phyloP scores from a whole-genome alignment of 2,329 filamentous ascomycete species.

The Fusarium citri region DNA sequence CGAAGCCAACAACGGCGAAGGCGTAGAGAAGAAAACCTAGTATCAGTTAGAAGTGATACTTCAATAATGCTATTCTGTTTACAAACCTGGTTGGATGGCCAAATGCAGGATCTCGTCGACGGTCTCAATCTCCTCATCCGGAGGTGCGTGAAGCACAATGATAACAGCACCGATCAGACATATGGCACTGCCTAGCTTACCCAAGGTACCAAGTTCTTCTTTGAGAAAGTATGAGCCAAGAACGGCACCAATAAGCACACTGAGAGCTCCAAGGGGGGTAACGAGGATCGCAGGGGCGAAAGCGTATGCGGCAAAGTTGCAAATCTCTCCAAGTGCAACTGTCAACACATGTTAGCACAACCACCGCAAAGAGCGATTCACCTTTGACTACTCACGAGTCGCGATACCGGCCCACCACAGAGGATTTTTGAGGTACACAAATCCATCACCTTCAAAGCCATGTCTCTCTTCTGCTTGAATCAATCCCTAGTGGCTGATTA shows the following conservation, averaged over 20 bases:
- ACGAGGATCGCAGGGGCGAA: conserved; percentile 99
- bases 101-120: conserved; percentile 93
- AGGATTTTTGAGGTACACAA: conserved; percentile 92
- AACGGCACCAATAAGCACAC: conserved; percentile 94
- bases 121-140: conserved; percentile 89
- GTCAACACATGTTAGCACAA: conserved; percentile 38
- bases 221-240: conserved; percentile 94
- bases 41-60: conserved; percentile 15
- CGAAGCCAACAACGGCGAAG: conserved; percentile 81
- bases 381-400: conserved; percentile 74
- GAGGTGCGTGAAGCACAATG: conserved; percentile 95
- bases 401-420: conserved; percentile 96
- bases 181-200: conserved; percentile 94
- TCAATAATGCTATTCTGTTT: neutral
- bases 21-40: conserved; percentile 92
- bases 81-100: conserved; percentile 87
- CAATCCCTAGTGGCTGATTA: conserved; percentile 71
- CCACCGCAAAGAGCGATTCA: neutral
- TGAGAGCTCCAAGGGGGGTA: conserved; percentile 91
- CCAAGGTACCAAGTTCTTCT: conserved; percentile 89
- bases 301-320: conserved; percentile 97
- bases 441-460: conserved; percentile 97
- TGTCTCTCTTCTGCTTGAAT: conserved; percentile 91
- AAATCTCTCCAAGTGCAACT: conserved; percentile 94
- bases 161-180: conserved; percentile 96